phyloP scores from a whole-genome alignment of 202 grass and related monocot species.

The Musa balbisiana region DNA sequence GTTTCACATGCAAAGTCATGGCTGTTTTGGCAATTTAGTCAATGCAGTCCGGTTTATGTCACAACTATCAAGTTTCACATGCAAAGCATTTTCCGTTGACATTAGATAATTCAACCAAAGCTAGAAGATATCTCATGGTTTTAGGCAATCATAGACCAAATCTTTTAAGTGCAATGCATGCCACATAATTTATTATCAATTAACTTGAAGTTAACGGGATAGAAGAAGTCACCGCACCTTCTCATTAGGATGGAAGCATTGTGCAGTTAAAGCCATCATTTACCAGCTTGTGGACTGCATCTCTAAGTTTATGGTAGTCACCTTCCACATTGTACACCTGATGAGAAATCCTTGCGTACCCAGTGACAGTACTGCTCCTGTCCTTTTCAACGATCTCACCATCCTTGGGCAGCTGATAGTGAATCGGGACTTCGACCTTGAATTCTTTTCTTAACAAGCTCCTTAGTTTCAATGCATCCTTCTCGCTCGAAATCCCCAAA shows the following conservation, averaged over 20 bases:
- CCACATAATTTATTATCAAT: background rate
- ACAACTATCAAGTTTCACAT: background rate
- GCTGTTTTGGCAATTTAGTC: no score
- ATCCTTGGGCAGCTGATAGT: constrained; percentile 51
- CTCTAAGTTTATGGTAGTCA: constrained; percentile 61
- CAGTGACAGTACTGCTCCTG: constrained; percentile 40
- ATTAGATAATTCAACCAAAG: background rate
- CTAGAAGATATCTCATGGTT: background rate
- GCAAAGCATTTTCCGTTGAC: background rate
- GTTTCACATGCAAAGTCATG: background rate
- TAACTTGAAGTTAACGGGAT: background rate
- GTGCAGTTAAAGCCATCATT: constrained; percentile 62
- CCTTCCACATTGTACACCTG: constrained; percentile 90
- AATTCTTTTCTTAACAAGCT: constrained; percentile 65
- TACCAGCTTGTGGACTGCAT: constrained; percentile 81
- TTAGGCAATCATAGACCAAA: background rate
- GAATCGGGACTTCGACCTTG: constrained; percentile 81
- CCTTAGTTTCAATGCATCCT: constrained; percentile 59
- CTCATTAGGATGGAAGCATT: constrained; percentile 21
- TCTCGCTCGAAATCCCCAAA: constrained; percentile 43
- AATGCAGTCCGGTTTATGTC: background rate
- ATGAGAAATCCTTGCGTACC: constrained; percentile 78
- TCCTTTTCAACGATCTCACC: constrained; percentile 30
- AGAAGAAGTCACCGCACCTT: background rate
- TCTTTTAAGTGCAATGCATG: background rate